These are phyloP conservation scores for Xylariaceae sp. DNA, from an alignment of 2,329 filamentous ascomycete species.

Conservation along the genomic window DNA sequence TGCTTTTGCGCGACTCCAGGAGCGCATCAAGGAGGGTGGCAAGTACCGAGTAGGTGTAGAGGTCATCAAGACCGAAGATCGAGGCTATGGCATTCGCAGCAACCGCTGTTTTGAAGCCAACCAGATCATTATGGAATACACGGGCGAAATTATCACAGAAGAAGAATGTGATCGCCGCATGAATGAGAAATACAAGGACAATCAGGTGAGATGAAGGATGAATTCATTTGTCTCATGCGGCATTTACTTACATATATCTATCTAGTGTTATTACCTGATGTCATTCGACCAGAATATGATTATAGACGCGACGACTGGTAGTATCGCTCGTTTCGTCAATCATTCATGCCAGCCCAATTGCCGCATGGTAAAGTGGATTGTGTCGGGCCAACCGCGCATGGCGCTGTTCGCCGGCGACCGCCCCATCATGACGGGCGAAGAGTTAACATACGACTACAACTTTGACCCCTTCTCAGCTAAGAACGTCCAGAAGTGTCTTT, in stretches of 20 bases:
- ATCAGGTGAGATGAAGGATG: slow-evolving; percentile 65
- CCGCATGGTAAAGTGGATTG: slow-evolving; percentile 97
- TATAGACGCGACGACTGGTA: slow-evolving; percentile 94
- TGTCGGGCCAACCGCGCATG: slow-evolving; percentile 92
- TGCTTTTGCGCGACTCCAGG: slow-evolving; percentile 78
- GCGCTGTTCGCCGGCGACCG: slow-evolving; percentile 89
- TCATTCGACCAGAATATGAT: slow-evolving; percentile 98
- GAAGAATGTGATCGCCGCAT: slow-evolving; percentile 91
- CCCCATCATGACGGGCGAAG: slow-evolving; percentile 91
- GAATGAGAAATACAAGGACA: slow-evolving; percentile 91
- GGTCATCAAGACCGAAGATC: slow-evolving; percentile 85
- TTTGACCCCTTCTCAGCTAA: slow-evolving; percentile 71
- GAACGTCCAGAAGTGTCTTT: slow-evolving; percentile 69
- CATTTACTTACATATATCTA: slow-evolving; percentile 15
- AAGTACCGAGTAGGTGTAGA: slow-evolving; percentile 93
- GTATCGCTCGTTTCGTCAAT: slow-evolving; percentile 96
- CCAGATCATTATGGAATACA: slow-evolving; percentile 98
- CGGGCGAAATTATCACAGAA: slow-evolving; percentile 95
- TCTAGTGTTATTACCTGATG: slow-evolving; percentile 96
- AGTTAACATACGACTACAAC: slow-evolving; percentile 91
- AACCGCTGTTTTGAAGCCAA: slow-evolving; percentile 85
- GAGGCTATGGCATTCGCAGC: slow-evolving; percentile 88
- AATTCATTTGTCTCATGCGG: slow-evolving; percentile 1
- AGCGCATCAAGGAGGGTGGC: slow-evolving; percentile 75
- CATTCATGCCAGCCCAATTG: slow-evolving; percentile 97